A percentile compares a stretch with the other conserved stretches of the same genome.
phyloP scores from a whole-genome alignment of 805 yeast species.

The Ogataea minuta region DNA sequence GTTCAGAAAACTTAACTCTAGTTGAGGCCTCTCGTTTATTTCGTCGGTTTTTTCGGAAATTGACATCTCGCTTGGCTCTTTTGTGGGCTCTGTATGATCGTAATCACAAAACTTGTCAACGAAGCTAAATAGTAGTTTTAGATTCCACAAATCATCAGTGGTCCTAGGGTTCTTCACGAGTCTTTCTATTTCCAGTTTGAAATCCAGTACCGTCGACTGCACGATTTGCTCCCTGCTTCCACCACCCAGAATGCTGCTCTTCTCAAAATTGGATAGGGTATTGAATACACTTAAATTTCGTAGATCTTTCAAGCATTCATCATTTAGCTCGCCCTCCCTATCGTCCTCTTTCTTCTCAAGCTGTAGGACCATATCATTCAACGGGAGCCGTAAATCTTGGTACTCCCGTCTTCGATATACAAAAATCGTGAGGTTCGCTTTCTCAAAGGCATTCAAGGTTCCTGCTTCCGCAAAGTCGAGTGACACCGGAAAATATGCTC shows the following conservation, averaged over 20 bases:
- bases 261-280: slow-evolving; percentile 25
- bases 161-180: slow-evolving; percentile 42
- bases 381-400: slow-evolving; percentile 28
- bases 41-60: slow-evolving; percentile 10
- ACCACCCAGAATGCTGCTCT: slow-evolving; percentile 12
- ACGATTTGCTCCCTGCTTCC: slow-evolving; percentile 19
- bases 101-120: slow-evolving; percentile 39
- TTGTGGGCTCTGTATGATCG: background rate
- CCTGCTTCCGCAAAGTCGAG: slow-evolving; percentile 39
- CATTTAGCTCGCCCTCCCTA: slow-evolving; percentile 1
- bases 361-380: slow-evolving; percentile 16
- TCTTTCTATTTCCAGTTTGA: slow-evolving; percentile 48
- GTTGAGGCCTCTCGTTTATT: slow-evolving; percentile 18
- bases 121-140: slow-evolving; percentile 59
- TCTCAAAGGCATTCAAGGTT: slow-evolving; percentile 39
- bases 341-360: slow-evolving; percentile 3
- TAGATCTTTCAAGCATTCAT: slow-evolving; percentile 15
- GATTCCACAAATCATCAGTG: slow-evolving; percentile 61
- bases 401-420: slow-evolving; percentile 48
- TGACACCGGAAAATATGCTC: slow-evolving; percentile 52
- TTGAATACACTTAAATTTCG: slow-evolving; percentile 21
- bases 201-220: slow-evolving; percentile 50
- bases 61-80: slow-evolving; percentile 6
- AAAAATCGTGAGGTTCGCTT: slow-evolving; percentile 43
- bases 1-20: slow-evolving; percentile 41